These are phyloP conservation scores for Amylostereum areolatum DNA, from an alignment of 1,284 basidiomycete species.

Conservation along the genomic window DNA sequence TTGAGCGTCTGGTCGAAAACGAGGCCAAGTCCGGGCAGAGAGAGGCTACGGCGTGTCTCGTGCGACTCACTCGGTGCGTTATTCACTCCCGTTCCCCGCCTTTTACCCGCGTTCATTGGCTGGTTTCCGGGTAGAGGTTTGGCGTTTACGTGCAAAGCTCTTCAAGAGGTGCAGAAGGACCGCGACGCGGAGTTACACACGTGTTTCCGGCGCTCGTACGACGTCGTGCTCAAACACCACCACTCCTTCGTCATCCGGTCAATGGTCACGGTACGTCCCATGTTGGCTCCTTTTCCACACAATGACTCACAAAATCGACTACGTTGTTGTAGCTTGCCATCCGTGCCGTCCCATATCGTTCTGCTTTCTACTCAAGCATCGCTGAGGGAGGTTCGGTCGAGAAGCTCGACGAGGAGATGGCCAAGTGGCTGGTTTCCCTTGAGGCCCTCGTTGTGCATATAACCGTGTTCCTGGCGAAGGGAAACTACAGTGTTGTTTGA, in stretches of 20 bases:
- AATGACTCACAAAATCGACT: too few species aligned
- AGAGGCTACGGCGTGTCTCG: conserved; percentile 56
- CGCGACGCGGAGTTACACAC: conserved; percentile 66
- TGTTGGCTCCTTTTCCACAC: neutral
- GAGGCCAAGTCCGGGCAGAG: conserved; percentile 46
- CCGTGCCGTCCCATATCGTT: conserved; percentile 85
- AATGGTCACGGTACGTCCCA: conserved; percentile 69
- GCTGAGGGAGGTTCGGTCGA: conserved; percentile 76
- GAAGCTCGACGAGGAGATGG: conserved; percentile 70
- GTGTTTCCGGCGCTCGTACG: conserved; percentile 87
- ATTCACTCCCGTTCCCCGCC: too few species aligned
- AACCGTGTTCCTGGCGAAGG: conserved; percentile 60
- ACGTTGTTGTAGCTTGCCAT: conserved; percentile 86
- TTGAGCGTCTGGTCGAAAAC: conserved; percentile 73
- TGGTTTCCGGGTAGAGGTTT: conserved; percentile 74
- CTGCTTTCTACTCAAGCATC: conserved; percentile 82
- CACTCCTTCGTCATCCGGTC: conserved; percentile 83
- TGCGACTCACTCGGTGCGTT: conserved; percentile 76
- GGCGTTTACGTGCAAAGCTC: conserved; percentile 76
- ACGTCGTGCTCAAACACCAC: conserved; percentile 75
- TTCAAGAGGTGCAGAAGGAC: conserved; percentile 74
- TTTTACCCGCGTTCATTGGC: too few species aligned
- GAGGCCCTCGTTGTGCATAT: conserved; percentile 66
- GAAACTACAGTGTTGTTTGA: conserved; percentile 69
- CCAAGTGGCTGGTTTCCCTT: conserved; percentile 76